These are phyloP conservation scores for Claviceps sp. DNA, from an alignment of 2,329 filamentous ascomycete genomes.

Conservation along the genomic window DNA sequence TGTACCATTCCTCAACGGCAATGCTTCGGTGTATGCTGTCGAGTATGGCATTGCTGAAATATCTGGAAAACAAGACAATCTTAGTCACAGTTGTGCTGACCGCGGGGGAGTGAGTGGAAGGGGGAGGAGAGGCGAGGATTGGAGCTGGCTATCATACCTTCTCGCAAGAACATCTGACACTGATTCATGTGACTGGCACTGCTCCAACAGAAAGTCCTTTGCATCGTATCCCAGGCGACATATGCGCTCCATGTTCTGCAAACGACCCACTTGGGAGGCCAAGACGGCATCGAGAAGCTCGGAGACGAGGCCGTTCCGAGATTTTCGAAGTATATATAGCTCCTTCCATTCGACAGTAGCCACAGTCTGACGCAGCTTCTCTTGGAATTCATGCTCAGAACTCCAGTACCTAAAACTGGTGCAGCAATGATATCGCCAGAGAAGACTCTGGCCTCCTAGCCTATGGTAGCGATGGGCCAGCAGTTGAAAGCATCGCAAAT, in stretches of 20 bases:
- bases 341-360: slow-evolving; percentile 60
- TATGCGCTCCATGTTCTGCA: slow-evolving; percentile 57
- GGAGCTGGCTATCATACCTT: slow-evolving; percentile 27
- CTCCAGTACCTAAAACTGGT: slow-evolving; percentile 65
- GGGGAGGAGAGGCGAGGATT: not conserved
- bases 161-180: slow-evolving; percentile 65
- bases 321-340: slow-evolving; percentile 45
- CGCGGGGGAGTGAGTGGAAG: not conserved
- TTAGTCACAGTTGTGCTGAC: slow-evolving; percentile 3
- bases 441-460: slow-evolving; percentile 55
- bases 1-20: slow-evolving; percentile 66
- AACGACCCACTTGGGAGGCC: slow-evolving; percentile 53
- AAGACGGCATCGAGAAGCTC: slow-evolving; percentile 55
- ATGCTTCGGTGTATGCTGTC: slow-evolving; percentile 69
- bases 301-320: slow-evolving; percentile 37
- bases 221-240: slow-evolving; percentile 69
- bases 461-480: slow-evolving; percentile 51
- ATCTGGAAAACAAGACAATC: slow-evolving; percentile 32
- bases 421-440: slow-evolving; percentile 71
- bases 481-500: slow-evolving; percentile 31
- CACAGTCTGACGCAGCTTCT: slow-evolving; percentile 39
- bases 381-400: slow-evolving; percentile 42
- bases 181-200: slow-evolving; percentile 45
- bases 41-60: slow-evolving; percentile 62
- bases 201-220: slow-evolving; percentile 66